These are phyloP conservation scores for Ascobolus immersus DNA, from an alignment of 495 filamentous ascomycete genomes.

Conservation along the genomic window DNA sequence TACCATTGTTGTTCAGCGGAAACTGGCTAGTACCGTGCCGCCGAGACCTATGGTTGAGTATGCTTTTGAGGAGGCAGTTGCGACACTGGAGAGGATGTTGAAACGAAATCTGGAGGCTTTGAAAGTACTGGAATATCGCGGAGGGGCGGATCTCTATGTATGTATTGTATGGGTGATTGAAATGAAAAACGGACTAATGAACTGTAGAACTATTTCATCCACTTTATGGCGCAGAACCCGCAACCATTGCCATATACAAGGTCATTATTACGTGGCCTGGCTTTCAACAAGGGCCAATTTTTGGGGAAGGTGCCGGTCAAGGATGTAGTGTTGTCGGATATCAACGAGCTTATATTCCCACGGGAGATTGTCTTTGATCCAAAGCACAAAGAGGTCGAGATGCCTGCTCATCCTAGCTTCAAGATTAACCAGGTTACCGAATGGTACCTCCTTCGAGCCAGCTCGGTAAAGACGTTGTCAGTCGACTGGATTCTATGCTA, in stretches of 20 bases:
- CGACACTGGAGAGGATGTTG: constrained; percentile 42
- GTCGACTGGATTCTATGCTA: too few species aligned
- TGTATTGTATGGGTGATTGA: constrained; percentile 15
- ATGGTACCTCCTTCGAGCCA: too few species aligned
- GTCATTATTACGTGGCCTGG: constrained; percentile 46
- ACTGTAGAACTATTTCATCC: constrained; percentile 35
- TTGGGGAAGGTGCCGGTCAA: constrained; percentile 40
- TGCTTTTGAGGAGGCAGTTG: constrained; percentile 41
- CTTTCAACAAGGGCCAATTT: constrained; percentile 44
- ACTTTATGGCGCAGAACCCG: constrained; percentile 55
- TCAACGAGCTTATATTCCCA: constrained; percentile 51
- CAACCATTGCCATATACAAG: constrained; percentile 66
- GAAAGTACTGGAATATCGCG: constrained; percentile 39
- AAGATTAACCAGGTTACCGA: too few species aligned
- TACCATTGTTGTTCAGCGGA: constrained; percentile 70
- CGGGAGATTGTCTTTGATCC: constrained; percentile 43
- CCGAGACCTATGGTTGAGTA: constrained; percentile 70
- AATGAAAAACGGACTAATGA: neutral
- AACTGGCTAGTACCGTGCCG: constrained; percentile 71
- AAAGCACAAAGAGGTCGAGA: constrained; percentile 46
- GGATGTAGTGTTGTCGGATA: constrained; percentile 51
- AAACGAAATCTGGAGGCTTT: constrained; percentile 44
- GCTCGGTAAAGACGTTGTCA: too few species aligned
- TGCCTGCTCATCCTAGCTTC: constrained; percentile 49
- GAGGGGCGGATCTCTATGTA: constrained; percentile 42